These are phyloP conservation scores for Hydnum rufescens DNA, from an alignment of 768 basidiomycete species.

Conservation along the genomic window DNA sequence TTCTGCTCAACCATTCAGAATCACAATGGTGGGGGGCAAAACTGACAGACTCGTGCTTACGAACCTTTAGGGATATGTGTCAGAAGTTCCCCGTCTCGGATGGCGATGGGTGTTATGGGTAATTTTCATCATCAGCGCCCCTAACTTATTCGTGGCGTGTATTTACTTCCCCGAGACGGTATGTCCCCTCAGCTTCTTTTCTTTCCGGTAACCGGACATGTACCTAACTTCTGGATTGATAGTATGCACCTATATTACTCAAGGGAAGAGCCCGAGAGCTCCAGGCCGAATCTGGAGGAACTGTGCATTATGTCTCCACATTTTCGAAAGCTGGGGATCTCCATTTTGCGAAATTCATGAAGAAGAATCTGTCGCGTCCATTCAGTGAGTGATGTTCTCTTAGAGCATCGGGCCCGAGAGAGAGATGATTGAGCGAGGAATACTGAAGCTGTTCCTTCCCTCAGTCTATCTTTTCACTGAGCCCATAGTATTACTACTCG, in stretches of 20 bases:
- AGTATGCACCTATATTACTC: conserved; percentile 44
- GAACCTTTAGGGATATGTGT: conserved; percentile 3
- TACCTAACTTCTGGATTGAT: neutral
- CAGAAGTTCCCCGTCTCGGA: conserved; percentile 25
- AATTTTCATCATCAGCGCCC: conserved; percentile 32
- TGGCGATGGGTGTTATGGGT: conserved; percentile 50
- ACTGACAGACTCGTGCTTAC: neutral
- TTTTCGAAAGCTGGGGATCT: conserved; percentile 23
- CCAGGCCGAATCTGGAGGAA: conserved; percentile 22
- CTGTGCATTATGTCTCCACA: conserved; percentile 28
- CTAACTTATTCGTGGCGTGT: conserved; percentile 28
- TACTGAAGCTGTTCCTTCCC: conserved; percentile 8
- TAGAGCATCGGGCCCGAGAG: neutral
- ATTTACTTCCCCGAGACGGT: conserved; percentile 39
- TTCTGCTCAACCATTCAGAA: conserved; percentile 1
- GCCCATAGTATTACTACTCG: conserved; percentile 38
- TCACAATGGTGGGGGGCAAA: no score
- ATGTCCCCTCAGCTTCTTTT: conserved; percentile 8
- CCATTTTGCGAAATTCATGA: conserved; percentile 25
- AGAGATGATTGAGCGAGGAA: neutral
- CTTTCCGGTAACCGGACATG: neutral
- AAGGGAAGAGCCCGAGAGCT: conserved; percentile 31
- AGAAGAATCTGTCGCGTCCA: conserved; percentile 33
- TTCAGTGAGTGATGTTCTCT: conserved; percentile 24
- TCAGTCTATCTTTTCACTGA: conserved; percentile 40